A percentile compares a stretch with the other conserved stretches of the same genome.
Conservation (phyloP, 768 basidiomycete genomes). For the Leucocoprinus birnbaumii region DNA sequence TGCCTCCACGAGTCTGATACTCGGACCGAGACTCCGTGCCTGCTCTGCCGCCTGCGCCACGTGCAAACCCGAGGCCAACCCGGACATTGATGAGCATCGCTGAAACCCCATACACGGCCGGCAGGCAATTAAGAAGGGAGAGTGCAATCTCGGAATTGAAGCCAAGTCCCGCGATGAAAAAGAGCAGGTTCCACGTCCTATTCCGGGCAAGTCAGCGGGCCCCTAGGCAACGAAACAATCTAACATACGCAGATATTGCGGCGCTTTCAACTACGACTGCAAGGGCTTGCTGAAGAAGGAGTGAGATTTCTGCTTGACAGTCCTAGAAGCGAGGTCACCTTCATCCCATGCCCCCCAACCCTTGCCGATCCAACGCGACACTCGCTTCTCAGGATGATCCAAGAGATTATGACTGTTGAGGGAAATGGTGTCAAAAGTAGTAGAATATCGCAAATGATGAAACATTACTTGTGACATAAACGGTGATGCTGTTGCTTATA, state of each 20-base stretch:
- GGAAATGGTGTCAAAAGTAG: not conserved
- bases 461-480: not conserved
- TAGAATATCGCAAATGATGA: too few relatives aligned
- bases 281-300: not conserved
- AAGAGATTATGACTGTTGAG: not conserved
- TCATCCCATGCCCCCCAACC: not conserved
- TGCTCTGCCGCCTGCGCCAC: not conserved
- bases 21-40: too few relatives aligned
- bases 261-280: slow-evolving; percentile 14
- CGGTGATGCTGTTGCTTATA: slow-evolving; percentile 1
- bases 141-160: slow-evolving; percentile 8
- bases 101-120: slow-evolving; percentile 4
- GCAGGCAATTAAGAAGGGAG: slow-evolving; percentile 6
- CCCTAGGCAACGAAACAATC: not conserved
- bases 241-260: slow-evolving; percentile 12
- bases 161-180: slow-evolving; percentile 1
- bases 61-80: slow-evolving; percentile 6
- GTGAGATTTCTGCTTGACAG: too few relatives aligned
- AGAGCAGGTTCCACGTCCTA: slow-evolving; percentile 4
- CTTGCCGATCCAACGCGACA: not conserved
- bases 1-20: not conserved
- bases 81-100: slow-evolving; percentile 13
- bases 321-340: not conserved
- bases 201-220: too few relatives aligned
- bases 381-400: not conserved